phyloP scores from a whole-genome alignment of 495 filamentous ascomycete species.

The Lophiotrema nucula region DNA sequence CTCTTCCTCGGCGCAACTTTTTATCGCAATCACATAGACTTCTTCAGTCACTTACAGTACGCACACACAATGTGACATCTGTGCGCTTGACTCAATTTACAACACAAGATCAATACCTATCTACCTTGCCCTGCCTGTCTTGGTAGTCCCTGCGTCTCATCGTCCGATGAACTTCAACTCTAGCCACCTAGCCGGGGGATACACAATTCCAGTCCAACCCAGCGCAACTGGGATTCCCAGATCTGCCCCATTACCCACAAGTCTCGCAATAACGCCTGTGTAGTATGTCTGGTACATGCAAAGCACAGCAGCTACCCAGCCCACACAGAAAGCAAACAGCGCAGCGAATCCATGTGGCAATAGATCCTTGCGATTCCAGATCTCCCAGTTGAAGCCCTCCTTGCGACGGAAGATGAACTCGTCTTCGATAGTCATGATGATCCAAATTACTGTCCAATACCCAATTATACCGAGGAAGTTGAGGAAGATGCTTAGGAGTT shows the following conservation, averaged over 20 bases:
- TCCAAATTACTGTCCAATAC: constrained; percentile 62
- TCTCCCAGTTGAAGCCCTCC: constrained; percentile 59
- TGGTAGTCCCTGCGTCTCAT: too few relatives aligned
- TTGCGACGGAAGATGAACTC: constrained; percentile 59
- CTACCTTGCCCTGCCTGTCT: too few relatives aligned
- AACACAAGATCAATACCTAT: too few relatives aligned
- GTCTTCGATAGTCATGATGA: constrained; percentile 59
- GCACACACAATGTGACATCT: too few relatives aligned
- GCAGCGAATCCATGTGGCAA: constrained; percentile 65
- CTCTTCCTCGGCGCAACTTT: too few relatives aligned
- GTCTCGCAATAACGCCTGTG: constrained; percentile 59
- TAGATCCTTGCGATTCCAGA: constrained; percentile 58
- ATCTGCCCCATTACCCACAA: constrained; percentile 41
- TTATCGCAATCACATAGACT: too few relatives aligned
- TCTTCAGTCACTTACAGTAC: too few relatives aligned
- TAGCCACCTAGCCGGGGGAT: constrained; percentile 10
- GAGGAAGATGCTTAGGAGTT: constrained; percentile 63
- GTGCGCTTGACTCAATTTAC: too few relatives aligned
- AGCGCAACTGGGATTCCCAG: constrained; percentile 14
- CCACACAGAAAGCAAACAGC: constrained; percentile 61
- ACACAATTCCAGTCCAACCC: constrained; percentile 20
- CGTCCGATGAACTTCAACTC: constrained; percentile 21
- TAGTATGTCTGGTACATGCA: constrained; percentile 71
- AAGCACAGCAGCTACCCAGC: constrained; percentile 67
- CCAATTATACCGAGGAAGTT: constrained; percentile 75